Percentiles rank a stretch among this genome's conserved stretches.
Evolutionary conservation across 2,329 filamentous ascomycete species (phyloP).

Genomic region (Akanthomyces lecanii): DNA sequence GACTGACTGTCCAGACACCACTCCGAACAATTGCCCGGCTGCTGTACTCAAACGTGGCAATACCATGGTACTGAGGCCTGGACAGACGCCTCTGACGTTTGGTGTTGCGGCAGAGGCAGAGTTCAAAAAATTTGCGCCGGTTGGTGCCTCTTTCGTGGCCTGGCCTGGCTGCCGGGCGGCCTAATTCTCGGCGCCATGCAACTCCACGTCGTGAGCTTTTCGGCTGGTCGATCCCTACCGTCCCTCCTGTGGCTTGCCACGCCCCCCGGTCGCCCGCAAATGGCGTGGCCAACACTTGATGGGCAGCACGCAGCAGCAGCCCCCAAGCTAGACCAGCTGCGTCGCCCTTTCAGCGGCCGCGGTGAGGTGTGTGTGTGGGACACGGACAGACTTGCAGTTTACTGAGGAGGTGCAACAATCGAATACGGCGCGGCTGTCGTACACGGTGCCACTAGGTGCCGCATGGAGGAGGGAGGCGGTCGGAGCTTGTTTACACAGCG

Average conservation of each 20-base stretch:
- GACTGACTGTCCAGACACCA: too few species aligned
- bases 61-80: neutral
- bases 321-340: neutral
- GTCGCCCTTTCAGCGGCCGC: neutral
- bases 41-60: neutral
- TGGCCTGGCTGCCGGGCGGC: conserved; percentile 13
- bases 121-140: neutral
- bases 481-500: neutral
- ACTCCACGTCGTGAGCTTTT: conserved; percentile 15
- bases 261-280: neutral
- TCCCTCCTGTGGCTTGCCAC: neutral
- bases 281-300: neutral
- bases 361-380: neutral
- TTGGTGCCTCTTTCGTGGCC: neutral
- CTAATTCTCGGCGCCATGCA: conserved; percentile 24
- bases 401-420: neutral
- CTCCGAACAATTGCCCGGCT: neutral
- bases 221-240: conserved; percentile 8
- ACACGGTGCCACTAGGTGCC: neutral
- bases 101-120: neutral
- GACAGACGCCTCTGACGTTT: conserved; percentile 6
- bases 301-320: neutral
- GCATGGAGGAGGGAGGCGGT: neutral
- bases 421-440: conserved; percentile 3
- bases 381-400: conserved; percentile 1